Percentiles rank a stretch among this genome's conserved stretches.
Conservation (phyloP, 2,329 filamentous ascomycete species). For the Oidium heveae region DNA sequence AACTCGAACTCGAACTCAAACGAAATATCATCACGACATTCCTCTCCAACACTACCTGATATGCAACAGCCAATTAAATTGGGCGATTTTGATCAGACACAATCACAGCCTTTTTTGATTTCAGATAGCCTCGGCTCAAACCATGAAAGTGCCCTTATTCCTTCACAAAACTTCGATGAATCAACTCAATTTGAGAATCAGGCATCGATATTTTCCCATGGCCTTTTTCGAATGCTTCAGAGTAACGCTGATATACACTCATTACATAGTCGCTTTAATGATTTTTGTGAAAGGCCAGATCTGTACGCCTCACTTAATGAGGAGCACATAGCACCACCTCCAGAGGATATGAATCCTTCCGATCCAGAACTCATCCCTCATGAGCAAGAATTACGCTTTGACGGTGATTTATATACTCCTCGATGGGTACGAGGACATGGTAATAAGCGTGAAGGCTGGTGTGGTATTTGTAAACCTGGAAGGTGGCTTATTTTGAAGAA, state of each 20-base stretch:
- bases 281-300: constrained; percentile 53
- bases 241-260: constrained; percentile 47
- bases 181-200: constrained; percentile 31
- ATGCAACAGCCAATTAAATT: no score
- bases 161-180: constrained; percentile 21
- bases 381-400: constrained; percentile 56
- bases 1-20: no score
- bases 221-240: constrained; percentile 47
- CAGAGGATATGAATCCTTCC: constrained; percentile 57
- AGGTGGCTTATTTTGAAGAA: constrained; percentile 76
- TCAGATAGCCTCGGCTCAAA: no score
- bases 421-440: constrained; percentile 66
- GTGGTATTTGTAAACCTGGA: constrained; percentile 65
- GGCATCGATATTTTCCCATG: constrained; percentile 39
- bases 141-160: no score
- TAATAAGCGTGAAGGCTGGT: constrained; percentile 76
- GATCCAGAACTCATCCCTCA: constrained; percentile 54
- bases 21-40: no score
- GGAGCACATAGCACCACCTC: constrained; percentile 46
- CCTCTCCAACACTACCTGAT: no score
- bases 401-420: constrained; percentile 62
- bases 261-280: constrained; percentile 43
- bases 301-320: constrained; percentile 51
- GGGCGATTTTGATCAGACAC: no score
- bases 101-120: no score